Evolutionary conservation across 2,329 filamentous ascomycete genomes (phyloP), one percentile per base, ranked within the genome.

Genomic region (Amylocarpus encephaloides): DNA sequence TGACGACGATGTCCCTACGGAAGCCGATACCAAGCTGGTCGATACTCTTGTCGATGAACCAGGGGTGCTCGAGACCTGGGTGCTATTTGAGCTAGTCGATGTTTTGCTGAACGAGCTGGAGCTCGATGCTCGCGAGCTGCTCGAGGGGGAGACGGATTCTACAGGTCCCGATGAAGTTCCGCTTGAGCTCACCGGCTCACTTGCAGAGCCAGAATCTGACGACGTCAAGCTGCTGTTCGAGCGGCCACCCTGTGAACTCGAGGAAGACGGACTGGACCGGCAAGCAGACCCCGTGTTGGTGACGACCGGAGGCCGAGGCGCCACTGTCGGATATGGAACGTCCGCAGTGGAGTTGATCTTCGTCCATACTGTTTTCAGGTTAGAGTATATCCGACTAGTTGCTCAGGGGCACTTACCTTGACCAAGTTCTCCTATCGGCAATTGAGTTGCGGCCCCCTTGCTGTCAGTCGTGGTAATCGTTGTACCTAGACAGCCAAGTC

Each of bases 341-440:
- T 45, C 16, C 9, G 18, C 11, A 5, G 26, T 15, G 13, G 26
- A 33, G n/a, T 30, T 30, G 7, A 45, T 13, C 19, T 45, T 26
- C 12, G 18, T 30, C 43, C 43, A 45, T n/a, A 45, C 43, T 45
- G 29, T 34, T 33, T 33, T 33, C 9, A 7, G n/a, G n/a, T n/a
- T n/a, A n/a, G n/a, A n/a, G n/a, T n/a, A n/a, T n/a, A n/a, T n/a
- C n/a, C n/a, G n/a, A n/a, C n/a, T n/a, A n/a, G n/a, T n/a, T n/a
- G n/a, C n/a, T n/a, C n/a, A n/a, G n/a, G n/a, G n/a, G n/a, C n/a
- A 45, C 29, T 34, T 5, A 45, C 43, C 43, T 45, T 45, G 43
- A 15, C 43, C 43, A 33, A 45, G 30, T 45, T 45, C 43, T 15
- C 43, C 43, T n/a, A 45, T 30, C 7, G 26, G 34, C 9, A 30